Evolutionary conservation across 176 grass and related monocot genomes (phyloP).

Genomic region (Hordeum vulgare): MorexV3_pseudomolecules_assembly NC_058522.1:135437949-135438448

Average conservation of each 20-base stretch:
- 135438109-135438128: background rate
- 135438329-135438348: constrained; percentile 93
- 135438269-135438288: background rate
- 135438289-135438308: background rate
- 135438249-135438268: background rate
- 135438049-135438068: constrained; percentile 8
- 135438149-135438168: constrained; percentile 80
- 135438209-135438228: constrained; percentile 86
- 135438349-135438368: constrained; percentile 74
- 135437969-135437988: background rate
- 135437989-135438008: background rate
- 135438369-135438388: constrained; percentile 51
- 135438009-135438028: background rate
- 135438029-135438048: background rate
- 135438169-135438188: constrained; percentile 94
- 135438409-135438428: constrained; percentile 86
- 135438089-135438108: background rate
- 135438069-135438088: background rate
- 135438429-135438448: constrained; percentile 96
- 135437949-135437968: background rate
- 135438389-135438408: constrained; percentile 49
- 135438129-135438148: constrained; percentile 90
- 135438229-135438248: constrained; percentile 37
- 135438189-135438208: constrained; percentile 98
- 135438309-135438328: constrained; percentile 93